Conservation (phyloP, 2,329 filamentous ascomycete species). For the Alternaria hordeiaustralica region DNA sequence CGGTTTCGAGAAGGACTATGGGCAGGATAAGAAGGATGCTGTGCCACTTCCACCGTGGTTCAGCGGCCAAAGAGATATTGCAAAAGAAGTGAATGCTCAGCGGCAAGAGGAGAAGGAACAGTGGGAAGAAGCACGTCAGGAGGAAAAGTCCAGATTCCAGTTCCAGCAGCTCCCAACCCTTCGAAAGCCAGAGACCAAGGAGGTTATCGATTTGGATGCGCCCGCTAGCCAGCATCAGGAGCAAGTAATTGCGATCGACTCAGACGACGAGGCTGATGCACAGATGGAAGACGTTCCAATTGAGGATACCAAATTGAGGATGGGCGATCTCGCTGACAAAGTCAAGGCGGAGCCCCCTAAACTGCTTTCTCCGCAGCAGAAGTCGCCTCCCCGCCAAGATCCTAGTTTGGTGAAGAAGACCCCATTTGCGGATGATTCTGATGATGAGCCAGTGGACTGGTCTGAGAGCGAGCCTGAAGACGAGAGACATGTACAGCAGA, state of each 20-base stretch:
- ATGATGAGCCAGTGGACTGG: slow-evolving; percentile 57
- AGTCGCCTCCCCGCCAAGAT: slow-evolving; percentile 29
- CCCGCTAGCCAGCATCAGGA: slow-evolving; percentile 52
- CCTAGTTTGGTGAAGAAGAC: slow-evolving; percentile 20
- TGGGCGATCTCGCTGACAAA: slow-evolving; percentile 55
- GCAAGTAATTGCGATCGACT: slow-evolving; percentile 67
- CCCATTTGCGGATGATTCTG: slow-evolving; percentile 40
- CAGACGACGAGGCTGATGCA: slow-evolving; percentile 60
- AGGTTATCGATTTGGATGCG: slow-evolving; percentile 57
- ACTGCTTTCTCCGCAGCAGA: slow-evolving; percentile 25
- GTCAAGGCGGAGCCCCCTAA: slow-evolving; percentile 51
- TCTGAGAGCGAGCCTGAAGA: slow-evolving; percentile 58
- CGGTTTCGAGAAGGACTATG: slow-evolving; percentile 66
- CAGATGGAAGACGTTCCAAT: slow-evolving; percentile 43
- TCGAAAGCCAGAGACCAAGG: slow-evolving; percentile 60
- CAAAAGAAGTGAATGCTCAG: slow-evolving; percentile 62
- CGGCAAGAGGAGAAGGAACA: slow-evolving; percentile 52
- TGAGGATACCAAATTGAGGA: slow-evolving; percentile 41
- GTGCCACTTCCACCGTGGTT: slow-evolving; percentile 78
- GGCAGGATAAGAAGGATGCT: slow-evolving; percentile 54
- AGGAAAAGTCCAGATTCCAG: slow-evolving; percentile 65
- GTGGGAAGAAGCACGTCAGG: slow-evolving; percentile 64
- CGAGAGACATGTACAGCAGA: slow-evolving; percentile 13
- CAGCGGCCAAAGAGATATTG: slow-evolving; percentile 58
- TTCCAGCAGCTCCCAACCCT: slow-evolving; percentile 67